Percentiles rank a stretch among this genome's conserved stretches.
Conservation (phyloP, 257 asterid genomes). For the Solanum chaucha region DNA sequence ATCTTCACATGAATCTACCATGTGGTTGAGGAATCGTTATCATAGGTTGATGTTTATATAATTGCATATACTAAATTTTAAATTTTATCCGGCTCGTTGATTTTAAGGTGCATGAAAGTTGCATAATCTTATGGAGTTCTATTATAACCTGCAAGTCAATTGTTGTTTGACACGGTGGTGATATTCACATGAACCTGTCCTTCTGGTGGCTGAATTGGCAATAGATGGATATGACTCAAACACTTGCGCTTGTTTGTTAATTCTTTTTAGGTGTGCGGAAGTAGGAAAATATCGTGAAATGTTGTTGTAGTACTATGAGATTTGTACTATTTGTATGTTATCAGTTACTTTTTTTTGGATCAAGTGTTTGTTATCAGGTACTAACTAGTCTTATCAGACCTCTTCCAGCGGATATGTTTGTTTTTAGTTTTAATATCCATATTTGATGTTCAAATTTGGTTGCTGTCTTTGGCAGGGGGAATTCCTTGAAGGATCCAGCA, state of each 20-base stretch:
- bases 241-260: not conserved
- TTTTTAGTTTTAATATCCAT: not conserved
- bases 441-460: not conserved
- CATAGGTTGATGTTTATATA: not conserved
- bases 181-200: not conserved
- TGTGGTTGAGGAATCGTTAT: not conserved
- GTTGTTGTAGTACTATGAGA: not conserved
- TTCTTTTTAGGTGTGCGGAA: not conserved
- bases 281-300: not conserved
- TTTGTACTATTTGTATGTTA: not conserved
- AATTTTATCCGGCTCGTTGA: not conserved
- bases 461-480: slow-evolving; percentile 34
- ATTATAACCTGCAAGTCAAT: not conserved
- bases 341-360: not conserved
- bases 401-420: not conserved
- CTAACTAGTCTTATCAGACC: not conserved
- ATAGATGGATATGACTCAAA: not conserved
- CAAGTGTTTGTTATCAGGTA: not conserved
- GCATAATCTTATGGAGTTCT: not conserved
- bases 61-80: not conserved
- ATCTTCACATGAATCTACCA: not conserved
- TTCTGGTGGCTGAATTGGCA: not conserved
- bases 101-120: not conserved
- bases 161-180: not conserved
- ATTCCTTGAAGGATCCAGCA: slow-evolving; percentile 74